Evolutionary conservation across 495 filamentous ascomycete genomes (phyloP).

Genomic region (Aspergillus avenaceus): DNA sequence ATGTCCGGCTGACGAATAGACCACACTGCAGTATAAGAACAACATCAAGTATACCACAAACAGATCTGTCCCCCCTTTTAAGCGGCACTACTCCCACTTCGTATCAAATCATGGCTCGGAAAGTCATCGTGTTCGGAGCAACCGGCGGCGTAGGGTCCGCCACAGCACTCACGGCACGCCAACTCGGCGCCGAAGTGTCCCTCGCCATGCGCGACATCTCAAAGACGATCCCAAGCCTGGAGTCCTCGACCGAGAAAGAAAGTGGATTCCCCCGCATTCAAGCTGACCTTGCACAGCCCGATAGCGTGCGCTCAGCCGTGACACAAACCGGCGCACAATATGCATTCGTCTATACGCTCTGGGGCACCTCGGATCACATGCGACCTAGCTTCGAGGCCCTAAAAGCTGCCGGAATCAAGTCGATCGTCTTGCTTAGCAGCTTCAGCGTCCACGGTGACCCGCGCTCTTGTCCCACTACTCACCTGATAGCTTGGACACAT

Average conservation of each 20-base stretch:
- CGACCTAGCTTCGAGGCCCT: constrained; percentile 18
- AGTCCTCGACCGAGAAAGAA: constrained; percentile 7
- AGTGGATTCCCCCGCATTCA: constrained; percentile 19
- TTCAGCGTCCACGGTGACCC: constrained; percentile 10
- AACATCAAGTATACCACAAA: too few relatives aligned
- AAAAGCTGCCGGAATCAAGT: constrained; percentile 22
- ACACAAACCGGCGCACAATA: constrained; percentile 14
- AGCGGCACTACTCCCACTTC: too few relatives aligned
- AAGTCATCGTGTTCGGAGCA: constrained; percentile 27
- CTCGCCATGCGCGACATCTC: constrained; percentile 21
- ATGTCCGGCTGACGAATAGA: too few relatives aligned
- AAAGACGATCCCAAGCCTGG: constrained; percentile 16
- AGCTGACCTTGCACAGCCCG: constrained; percentile 26
- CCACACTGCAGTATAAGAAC: too few relatives aligned
- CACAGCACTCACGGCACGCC: constrained; percentile 40
- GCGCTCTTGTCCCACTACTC: constrained; percentile 1
- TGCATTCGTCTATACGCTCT: constrained; percentile 30
- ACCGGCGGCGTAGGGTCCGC: constrained; percentile 28
- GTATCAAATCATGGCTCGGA: too few relatives aligned
- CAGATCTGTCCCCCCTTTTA: too few relatives aligned
- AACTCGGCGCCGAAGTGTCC: constrained; percentile 16
- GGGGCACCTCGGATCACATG: constrained; percentile 23
- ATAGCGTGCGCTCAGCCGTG: constrained; percentile 19
- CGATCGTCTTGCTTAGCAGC: constrained; percentile 30
- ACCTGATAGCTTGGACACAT: constrained; percentile 23